Evolutionary conservation across 2,329 filamentous ascomycete genomes (phyloP).

Genomic region (Rhexocercosporidium sp.): DNA sequence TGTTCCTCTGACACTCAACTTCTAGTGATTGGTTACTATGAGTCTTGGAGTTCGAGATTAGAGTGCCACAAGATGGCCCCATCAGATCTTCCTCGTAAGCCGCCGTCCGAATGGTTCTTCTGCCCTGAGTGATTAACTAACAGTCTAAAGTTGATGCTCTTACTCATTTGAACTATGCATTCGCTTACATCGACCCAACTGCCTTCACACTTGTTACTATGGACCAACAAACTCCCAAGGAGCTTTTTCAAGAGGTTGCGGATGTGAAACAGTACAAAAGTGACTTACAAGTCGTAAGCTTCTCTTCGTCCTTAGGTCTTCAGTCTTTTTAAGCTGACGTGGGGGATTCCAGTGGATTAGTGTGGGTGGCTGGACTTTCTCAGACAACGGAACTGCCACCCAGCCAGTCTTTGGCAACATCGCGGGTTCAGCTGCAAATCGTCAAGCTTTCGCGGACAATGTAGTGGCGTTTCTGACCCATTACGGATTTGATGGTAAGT

Average conservation of each 20-base stretch:
- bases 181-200: conserved; percentile 34
- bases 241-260: neutral
- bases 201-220: conserved; percentile 42
- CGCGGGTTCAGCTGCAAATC: neutral
- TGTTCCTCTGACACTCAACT: neutral
- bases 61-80: conserved; percentile 3
- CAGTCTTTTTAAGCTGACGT: too few relatives aligned
- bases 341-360: neutral
- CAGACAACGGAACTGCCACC: neutral
- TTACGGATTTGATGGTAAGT: neutral
- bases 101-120: neutral
- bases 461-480: neutral
- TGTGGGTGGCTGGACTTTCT: neutral
- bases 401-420: neutral
- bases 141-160: conserved; percentile 30
- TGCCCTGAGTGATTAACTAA: neutral
- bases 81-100: conserved; percentile 13
- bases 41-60: neutral
- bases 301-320: too few relatives aligned
- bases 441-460: neutral
- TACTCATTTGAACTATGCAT: conserved; percentile 47
- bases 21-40: conserved; percentile 43
- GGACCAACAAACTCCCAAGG: conserved; percentile 27
- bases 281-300: conserved; percentile 1
- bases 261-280: neutral